Conservation (phyloP, 75 land plant genomes). For the Pinus taeda region DNA sequence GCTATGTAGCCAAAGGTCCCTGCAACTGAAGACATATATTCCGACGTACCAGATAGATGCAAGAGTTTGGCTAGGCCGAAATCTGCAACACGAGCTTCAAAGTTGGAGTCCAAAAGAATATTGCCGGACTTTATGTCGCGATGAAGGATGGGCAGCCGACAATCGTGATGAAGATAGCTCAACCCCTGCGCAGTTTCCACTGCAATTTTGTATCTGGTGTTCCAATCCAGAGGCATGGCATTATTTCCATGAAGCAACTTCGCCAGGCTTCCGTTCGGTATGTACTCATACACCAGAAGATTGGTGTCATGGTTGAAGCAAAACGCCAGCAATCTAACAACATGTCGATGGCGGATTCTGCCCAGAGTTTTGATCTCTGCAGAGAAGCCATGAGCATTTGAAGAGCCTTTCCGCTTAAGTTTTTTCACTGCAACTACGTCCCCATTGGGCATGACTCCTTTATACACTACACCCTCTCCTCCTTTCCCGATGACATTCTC, state of each 20-base stretch:
- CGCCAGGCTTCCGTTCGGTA: constrained; percentile 67
- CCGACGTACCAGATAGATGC: constrained; percentile 42
- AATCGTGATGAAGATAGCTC: constrained; percentile 79
- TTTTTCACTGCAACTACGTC: constrained; percentile 77
- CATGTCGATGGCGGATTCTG: constrained; percentile 66
- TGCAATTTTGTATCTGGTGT: constrained; percentile 60
- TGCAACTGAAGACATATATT: constrained; percentile 73
- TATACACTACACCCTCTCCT: constrained; percentile 82
- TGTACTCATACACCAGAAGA: constrained; percentile 66
- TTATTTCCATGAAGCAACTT: constrained; percentile 21
- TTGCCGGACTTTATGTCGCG: constrained; percentile 72
- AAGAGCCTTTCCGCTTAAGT: constrained; percentile 21
- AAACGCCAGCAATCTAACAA: constrained; percentile 59
- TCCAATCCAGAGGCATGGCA: constrained; percentile 53
- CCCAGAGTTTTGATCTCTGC: constrained; percentile 73
- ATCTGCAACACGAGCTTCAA: constrained; percentile 79
- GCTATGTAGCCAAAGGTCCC: constrained; percentile 90
- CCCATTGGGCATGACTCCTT: constrained; percentile 61
- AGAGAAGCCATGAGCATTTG: constrained; percentile 61
- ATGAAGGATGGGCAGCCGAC: constrained; percentile 65
- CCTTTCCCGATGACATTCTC: constrained; percentile 78
- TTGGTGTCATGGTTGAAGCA: constrained; percentile 61
- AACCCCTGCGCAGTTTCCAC: constrained; percentile 62
- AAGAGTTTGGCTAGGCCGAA: constrained; percentile 77
- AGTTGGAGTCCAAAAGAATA: constrained; percentile 51